phyloP scores from a whole-genome alignment of 1,284 basidiomycete species.

The Ustilago crameri region DNA sequence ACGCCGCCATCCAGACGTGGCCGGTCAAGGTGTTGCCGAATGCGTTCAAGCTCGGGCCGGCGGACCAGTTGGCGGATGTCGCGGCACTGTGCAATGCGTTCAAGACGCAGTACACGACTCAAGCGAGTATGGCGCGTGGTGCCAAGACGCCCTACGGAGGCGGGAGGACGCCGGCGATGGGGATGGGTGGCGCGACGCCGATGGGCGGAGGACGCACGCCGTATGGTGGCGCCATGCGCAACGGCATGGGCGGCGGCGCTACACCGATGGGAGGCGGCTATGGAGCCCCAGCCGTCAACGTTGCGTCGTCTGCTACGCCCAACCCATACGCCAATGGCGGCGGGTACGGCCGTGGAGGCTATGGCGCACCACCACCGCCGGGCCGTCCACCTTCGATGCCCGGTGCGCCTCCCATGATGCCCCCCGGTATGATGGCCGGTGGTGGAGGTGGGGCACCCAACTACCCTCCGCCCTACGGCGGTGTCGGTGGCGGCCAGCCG shows the following conservation, averaged over 20 bases:
- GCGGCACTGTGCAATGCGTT: conserved; percentile 65
- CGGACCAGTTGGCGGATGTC: conserved; percentile 64
- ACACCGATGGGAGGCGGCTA: conserved; percentile 17
- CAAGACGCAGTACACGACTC: conserved; percentile 67
- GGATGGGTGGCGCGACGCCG: conserved; percentile 39
- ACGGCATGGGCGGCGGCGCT: conserved; percentile 31
- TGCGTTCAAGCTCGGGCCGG: conserved; percentile 63
- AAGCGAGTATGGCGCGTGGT: conserved; percentile 52
- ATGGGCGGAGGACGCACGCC: conserved; percentile 43
- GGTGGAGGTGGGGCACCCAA: conserved; percentile 30
- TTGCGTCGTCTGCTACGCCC: conserved; percentile 40
- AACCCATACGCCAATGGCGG: conserved; percentile 29
- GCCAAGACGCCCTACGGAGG: conserved; percentile 56
- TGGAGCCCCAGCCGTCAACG: conserved; percentile 29
- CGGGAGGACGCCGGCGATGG: conserved; percentile 45
- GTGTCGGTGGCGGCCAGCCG: conserved; percentile 15
- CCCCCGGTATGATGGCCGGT: conserved; percentile 30
- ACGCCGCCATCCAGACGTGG: conserved; percentile 66
- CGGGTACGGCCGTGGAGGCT: conserved; percentile 27
- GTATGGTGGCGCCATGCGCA: conserved; percentile 22
- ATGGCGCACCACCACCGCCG: conserved; percentile 30
- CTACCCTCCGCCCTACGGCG: conserved; percentile 31
- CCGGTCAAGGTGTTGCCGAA: conserved; percentile 67
- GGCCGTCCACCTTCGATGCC: conserved; percentile 41
- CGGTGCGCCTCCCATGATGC: conserved; percentile 40